Base-by-base conservation (phyloP, 768 basidiomycete species). In the Termitomyces sp. region DNA sequence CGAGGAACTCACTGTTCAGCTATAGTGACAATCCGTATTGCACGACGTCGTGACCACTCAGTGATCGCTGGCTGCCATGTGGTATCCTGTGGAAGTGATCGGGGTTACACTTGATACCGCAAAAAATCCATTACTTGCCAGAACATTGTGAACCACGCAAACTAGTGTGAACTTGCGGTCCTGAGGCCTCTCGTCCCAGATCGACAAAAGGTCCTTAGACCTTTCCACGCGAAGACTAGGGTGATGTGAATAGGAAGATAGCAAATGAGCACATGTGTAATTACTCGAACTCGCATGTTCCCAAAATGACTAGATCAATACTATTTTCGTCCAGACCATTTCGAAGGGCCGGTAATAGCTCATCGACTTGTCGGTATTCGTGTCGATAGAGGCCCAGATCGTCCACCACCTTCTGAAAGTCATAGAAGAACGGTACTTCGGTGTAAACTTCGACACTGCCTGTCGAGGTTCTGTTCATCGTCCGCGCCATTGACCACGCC, bases 211-310 rank as follows among this genome's bases (percentile, higher is more conserved):
- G 12, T 66, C 68, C 20, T 69, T 62, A 7, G 65, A 65, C 70
- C 71, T 65, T 18, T 70, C 61, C 15, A 58, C 58, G 33, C 75
- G 67, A 36, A 73, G 62, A 50, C 72, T 72, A 36, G 16, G 20
- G 35, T 44, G 13, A 28, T 11, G 42, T 36, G 52, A 28, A 11
- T 35, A n/a, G 40, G 11, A 12, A 15, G 2, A 38, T 36, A 11
- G 15, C n/a, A 12, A 16, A 51, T 57, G 24, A 5, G 11, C 9
- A 38, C 18, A 20, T 39, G n/a, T n/a, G n/a, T 5, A 28, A 65
- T 61, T 55, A 79, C 78, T 81, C 78, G 22, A 76, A 57, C 63
- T 81, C 79, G 65, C 79, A 81, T n/a, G 78, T 79, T n/a, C 78
- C 78, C 2, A 79, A 66, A 7, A 79, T 65, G 20, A 81, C 65